Evolutionary conservation across 148 eudicot species (phyloP).

Genomic region (Rhododendron kiyosumense): DNA sequence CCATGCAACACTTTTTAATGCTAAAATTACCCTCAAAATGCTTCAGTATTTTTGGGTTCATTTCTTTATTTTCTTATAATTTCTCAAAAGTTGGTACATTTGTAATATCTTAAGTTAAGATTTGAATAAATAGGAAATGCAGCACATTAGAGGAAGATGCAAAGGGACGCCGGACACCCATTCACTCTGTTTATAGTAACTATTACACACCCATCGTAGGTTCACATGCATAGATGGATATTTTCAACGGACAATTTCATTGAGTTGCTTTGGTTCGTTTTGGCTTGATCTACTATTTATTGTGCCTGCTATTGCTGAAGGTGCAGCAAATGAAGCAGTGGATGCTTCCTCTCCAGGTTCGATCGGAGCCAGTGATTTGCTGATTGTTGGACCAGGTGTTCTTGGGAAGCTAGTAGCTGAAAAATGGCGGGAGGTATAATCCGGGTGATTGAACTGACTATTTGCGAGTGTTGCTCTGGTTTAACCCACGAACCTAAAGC

Average conservation of each 20-base stretch:
- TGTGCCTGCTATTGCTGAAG: slow-evolving; percentile 18
- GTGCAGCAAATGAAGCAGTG: slow-evolving; percentile 26
- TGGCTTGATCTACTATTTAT: background rate
- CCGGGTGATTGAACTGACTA: background rate
- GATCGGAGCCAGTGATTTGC: slow-evolving; percentile 51
- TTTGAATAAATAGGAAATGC: background rate
- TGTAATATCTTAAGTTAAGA: background rate
- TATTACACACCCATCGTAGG: background rate
- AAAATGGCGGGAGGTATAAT: slow-evolving; percentile 63
- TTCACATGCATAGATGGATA: background rate
- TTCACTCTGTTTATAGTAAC: background rate
- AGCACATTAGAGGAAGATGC: background rate
- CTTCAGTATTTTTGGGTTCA: background rate
- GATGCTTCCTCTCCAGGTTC: slow-evolving; percentile 29
- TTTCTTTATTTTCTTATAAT: background rate
- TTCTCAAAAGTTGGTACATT: background rate
- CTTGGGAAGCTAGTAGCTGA: slow-evolving; percentile 81
- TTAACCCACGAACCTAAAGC: background rate
- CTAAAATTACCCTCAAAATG: background rate
- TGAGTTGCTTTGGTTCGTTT: background rate
- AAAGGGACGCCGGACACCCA: background rate
- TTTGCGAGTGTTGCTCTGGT: background rate
- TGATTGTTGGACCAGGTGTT: slow-evolving; percentile 89
- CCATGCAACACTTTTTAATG: background rate
- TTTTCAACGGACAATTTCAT: background rate